Evolutionary conservation across 257 asterid genomes (phyloP).

Genomic region (Sherardia arvensis): DNA sequence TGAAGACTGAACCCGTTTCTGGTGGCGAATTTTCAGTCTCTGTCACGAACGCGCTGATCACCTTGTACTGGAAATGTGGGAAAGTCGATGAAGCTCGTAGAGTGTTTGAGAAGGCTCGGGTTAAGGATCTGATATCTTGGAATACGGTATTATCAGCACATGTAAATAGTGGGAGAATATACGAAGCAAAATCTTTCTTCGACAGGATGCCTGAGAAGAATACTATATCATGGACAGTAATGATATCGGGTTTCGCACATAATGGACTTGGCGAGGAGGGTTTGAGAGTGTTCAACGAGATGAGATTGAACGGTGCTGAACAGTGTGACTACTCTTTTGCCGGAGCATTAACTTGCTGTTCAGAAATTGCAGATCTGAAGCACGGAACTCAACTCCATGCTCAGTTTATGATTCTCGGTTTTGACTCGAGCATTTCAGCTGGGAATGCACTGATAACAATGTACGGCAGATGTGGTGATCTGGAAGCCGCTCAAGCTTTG

Average conservation of each 20-base stretch:
- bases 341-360: slow-evolving; percentile 9
- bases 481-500: slow-evolving; percentile 5
- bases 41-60: slow-evolving; percentile 7
- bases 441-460: slow-evolving; percentile 10
- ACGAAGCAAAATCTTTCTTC: slow-evolving; percentile 3
- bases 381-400: slow-evolving; percentile 10
- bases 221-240: slow-evolving; percentile 4
- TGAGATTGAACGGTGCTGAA: slow-evolving; percentile 7
- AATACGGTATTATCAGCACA: slow-evolving; percentile 2
- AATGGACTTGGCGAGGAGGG: slow-evolving; percentile 12
- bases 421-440: slow-evolving; percentile 12
- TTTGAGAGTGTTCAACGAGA: slow-evolving; percentile 7
- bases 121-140: slow-evolving; percentile 11
- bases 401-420: slow-evolving; percentile 12
- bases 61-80: slow-evolving; percentile 10
- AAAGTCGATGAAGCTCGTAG: slow-evolving; percentile 5
- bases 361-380: slow-evolving; percentile 9
- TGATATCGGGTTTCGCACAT: slow-evolving; percentile 5
- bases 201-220: slow-evolving; percentile 10
- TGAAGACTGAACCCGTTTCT: not conserved
- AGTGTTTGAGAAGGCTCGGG: slow-evolving; percentile 7
- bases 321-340: slow-evolving; percentile 8
- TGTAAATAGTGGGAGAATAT: not conserved
- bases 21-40: slow-evolving; percentile 8
- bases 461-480: slow-evolving; percentile 13